Evolutionary conservation across 495 filamentous ascomycete genomes (phyloP).

Genomic region (Aspergillus carlsbadensis): DNA sequence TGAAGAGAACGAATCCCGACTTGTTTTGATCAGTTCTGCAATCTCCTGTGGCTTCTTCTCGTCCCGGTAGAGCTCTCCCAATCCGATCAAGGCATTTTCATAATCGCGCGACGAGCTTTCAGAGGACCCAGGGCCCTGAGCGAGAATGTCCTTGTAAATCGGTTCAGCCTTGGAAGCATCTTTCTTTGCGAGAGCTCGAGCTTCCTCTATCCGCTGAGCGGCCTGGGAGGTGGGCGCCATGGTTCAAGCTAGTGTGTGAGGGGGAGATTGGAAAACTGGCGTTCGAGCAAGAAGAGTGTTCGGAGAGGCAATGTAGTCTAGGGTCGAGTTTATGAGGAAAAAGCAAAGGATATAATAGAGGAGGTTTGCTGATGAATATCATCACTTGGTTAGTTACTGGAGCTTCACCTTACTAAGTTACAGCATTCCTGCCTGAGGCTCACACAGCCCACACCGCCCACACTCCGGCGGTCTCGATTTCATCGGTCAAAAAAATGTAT

Average conservation of each 20-base stretch:
- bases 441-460: slow-evolving; percentile 21
- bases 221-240: slow-evolving; percentile 54
- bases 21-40: slow-evolving; percentile 85
- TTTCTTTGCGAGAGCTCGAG: slow-evolving; percentile 75
- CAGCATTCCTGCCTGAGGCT: slow-evolving; percentile 2
- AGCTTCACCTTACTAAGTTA: slow-evolving; percentile 17
- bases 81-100: slow-evolving; percentile 65
- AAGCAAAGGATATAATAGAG: slow-evolving; percentile 9
- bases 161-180: slow-evolving; percentile 77
- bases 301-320: background rate
- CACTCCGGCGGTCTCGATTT: slow-evolving; percentile 16
- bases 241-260: slow-evolving; percentile 16
- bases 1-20: slow-evolving; percentile 84
- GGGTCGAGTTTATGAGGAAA: background rate
- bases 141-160: slow-evolving; percentile 84
- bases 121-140: slow-evolving; percentile 75
- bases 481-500: slow-evolving; percentile 20
- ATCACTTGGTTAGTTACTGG: slow-evolving; percentile 17
- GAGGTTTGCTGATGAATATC: slow-evolving; percentile 15
- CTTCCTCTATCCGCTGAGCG: slow-evolving; percentile 72
- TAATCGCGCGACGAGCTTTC: slow-evolving; percentile 86
- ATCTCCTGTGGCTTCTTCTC: slow-evolving; percentile 85
- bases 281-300: background rate
- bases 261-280: background rate
- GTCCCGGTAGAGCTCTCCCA: slow-evolving; percentile 92